Evolutionary conservation across 495 filamentous ascomycete genomes (phyloP).

Genomic region (Bombardia bombarda): DNA sequence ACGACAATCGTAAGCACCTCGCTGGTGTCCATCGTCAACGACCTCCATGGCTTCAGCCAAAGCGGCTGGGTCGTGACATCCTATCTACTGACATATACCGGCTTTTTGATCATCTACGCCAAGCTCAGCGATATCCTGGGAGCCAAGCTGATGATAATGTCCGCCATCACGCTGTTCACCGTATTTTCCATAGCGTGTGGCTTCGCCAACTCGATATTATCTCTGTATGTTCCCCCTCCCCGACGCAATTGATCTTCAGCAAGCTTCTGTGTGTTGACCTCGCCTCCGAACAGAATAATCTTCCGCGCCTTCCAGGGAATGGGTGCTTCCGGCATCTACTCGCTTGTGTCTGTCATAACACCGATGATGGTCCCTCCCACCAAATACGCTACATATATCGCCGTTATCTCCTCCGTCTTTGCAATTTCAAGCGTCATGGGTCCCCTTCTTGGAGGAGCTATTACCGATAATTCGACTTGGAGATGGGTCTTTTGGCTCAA

Average conservation of each 20-base stretch:
- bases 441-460: constrained; percentile 38
- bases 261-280: background rate
- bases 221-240: constrained; percentile 31
- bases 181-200: constrained; percentile 48
- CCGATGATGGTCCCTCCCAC: constrained; percentile 39
- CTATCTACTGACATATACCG: constrained; percentile 51
- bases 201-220: constrained; percentile 31
- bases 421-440: constrained; percentile 36
- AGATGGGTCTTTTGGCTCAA: constrained; percentile 35
- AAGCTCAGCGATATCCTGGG: constrained; percentile 48
- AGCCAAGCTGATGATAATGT: constrained; percentile 34
- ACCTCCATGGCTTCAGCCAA: constrained; percentile 40
- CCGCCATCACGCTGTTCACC: constrained; percentile 37
- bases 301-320: constrained; percentile 49
- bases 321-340: constrained; percentile 46
- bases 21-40: constrained; percentile 46
- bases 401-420: constrained; percentile 38
- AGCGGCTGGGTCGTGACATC: constrained; percentile 48
- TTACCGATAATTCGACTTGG: constrained; percentile 25
- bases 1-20: constrained; percentile 52
- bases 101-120: constrained; percentile 46
- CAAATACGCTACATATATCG: constrained; percentile 37
- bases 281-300: constrained; percentile 32
- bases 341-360: constrained; percentile 39
- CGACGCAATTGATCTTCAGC: background rate